Percentiles rank a stretch among this genome's conserved stretches.
Evolutionary conservation across 2,329 filamentous ascomycete genomes (phyloP).

Genomic region (Escovopsis sp.): DNA sequence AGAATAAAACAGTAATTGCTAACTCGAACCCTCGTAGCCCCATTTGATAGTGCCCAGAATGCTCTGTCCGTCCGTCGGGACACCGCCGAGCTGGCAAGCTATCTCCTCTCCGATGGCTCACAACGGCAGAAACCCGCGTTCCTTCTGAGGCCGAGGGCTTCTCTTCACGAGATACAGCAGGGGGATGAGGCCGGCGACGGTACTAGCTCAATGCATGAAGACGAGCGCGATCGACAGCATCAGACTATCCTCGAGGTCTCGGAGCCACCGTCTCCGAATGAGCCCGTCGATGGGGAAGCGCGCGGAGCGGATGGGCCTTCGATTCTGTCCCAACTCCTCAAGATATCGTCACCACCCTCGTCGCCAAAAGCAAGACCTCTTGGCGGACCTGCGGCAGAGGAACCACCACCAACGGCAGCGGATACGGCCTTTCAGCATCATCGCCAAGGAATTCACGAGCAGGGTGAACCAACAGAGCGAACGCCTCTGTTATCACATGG

Average conservation of each 20-base stretch:
- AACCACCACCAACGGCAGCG: background rate
- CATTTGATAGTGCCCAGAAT: conserved; percentile 56
- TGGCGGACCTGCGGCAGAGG: background rate
- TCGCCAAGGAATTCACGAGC: conserved; percentile 4
- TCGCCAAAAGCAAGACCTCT: conserved; percentile 9
- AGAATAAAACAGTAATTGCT: background rate
- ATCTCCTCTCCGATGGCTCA: conserved; percentile 55
- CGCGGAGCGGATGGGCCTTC: conserved; percentile 20
- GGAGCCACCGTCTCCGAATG: conserved; percentile 25
- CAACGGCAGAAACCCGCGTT: conserved; percentile 30
- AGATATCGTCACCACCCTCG: conserved; percentile 32
- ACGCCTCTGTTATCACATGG: conserved; percentile 32
- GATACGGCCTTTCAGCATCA: conserved; percentile 5
- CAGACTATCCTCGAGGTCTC: conserved; percentile 47
- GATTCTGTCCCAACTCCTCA: conserved; percentile 35
- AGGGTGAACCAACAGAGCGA: conserved; percentile 21
- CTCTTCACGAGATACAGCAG: conserved; percentile 14
- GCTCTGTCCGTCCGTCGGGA: conserved; percentile 71
- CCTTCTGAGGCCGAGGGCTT: conserved; percentile 22
- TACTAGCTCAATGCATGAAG: conserved; percentile 1
- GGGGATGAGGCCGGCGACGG: conserved; percentile 10
- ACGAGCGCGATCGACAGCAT: conserved; percentile 18
- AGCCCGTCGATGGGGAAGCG: conserved; percentile 6
- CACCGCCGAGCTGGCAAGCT: conserved; percentile 73
- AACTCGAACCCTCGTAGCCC: conserved; percentile 20